These are phyloP conservation scores for Circinella minor DNA, from an alignment of 371 early-diverging fungal species.

Conservation along the genomic window DNA sequence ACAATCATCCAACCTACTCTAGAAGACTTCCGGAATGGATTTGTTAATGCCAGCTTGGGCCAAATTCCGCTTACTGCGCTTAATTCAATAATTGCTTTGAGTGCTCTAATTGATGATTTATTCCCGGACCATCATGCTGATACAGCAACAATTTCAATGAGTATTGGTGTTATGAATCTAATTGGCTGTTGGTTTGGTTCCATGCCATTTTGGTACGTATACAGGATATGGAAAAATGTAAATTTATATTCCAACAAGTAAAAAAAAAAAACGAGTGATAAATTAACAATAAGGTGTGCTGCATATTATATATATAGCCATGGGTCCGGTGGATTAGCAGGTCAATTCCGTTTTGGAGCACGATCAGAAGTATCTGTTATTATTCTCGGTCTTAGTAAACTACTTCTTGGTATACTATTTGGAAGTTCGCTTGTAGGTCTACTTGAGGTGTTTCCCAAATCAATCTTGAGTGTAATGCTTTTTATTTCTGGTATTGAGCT, in stretches of 20 bases:
- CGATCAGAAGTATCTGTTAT: conserved; percentile 82
- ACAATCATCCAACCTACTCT: conserved; percentile 63
- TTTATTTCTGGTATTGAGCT: conserved; percentile 84
- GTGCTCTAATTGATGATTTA: conserved; percentile 80
- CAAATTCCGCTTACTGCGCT: conserved; percentile 87
- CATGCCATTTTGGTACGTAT: conserved; percentile 74
- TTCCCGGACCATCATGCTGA: conserved; percentile 73
- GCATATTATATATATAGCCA: conserved; percentile 42
- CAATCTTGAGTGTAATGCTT: conserved; percentile 86
- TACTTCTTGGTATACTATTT: conserved; percentile 79
- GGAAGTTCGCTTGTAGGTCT: conserved; percentile 79
- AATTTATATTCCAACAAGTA: neutral
- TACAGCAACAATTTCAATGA: conserved; percentile 65
- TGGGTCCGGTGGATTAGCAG: conserved; percentile 90
- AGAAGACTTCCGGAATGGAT: conserved; percentile 71
- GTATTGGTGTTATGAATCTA: conserved; percentile 86
- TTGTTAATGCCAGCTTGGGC: conserved; percentile 83
- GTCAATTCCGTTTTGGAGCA: conserved; percentile 93
- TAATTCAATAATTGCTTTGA: conserved; percentile 87
- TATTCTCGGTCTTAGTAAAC: conserved; percentile 76
- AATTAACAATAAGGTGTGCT: neutral
- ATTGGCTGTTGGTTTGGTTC: conserved; percentile 87
- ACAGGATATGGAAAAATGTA: too few species aligned
- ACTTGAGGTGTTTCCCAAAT: conserved; percentile 72
- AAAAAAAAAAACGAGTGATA: neutral